Percentiles rank a stretch among this genome's conserved stretches.
These are phyloP conservation scores for Daedalea quercina DNA, from an alignment of 768 basidiomycete species.

Conservation along the genomic window DNA sequence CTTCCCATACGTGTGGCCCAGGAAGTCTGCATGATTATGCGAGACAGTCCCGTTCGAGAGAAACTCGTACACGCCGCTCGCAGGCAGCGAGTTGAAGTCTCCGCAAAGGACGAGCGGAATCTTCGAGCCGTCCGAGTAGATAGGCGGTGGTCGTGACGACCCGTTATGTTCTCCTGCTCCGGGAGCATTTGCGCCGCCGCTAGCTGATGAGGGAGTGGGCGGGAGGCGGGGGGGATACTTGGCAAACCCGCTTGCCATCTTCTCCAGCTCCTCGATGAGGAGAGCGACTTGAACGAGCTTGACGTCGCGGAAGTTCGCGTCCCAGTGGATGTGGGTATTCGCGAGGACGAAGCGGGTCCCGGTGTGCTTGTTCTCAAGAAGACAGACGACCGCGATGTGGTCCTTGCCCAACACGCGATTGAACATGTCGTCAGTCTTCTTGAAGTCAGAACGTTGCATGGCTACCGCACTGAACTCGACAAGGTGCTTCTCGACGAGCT, in stretches of 20 bases:
- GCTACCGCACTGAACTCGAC: conserved; percentile 92
- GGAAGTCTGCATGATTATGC: conserved; percentile 83
- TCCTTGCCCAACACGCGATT: conserved; percentile 95
- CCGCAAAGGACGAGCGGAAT: conserved; percentile 90
- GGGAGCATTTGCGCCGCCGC: conserved; percentile 24
- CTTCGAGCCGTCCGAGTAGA: conserved; percentile 77
- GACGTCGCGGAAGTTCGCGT: conserved; percentile 88
- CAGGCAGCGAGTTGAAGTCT: conserved; percentile 91
- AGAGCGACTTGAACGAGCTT: conserved; percentile 96
- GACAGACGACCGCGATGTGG: conserved; percentile 81
- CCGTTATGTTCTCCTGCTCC: conserved; percentile 17
- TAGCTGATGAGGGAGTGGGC: conserved; percentile 26
- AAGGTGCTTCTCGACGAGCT: conserved; percentile 87
- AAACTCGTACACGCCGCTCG: conserved; percentile 89
- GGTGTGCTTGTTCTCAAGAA: conserved; percentile 81
- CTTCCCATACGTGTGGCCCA: conserved; percentile 83
- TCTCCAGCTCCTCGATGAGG: conserved; percentile 88
- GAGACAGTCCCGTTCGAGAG: conserved; percentile 64
- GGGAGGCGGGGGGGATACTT: conserved; percentile 67
- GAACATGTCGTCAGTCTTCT: conserved; percentile 99
- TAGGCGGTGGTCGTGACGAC: conserved; percentile 48
- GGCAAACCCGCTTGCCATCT: conserved; percentile 79
- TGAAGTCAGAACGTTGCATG: conserved; percentile 89
- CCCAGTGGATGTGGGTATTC: conserved; percentile 92
- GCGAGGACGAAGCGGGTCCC: conserved; percentile 85